A percentile compares a stretch with the other conserved stretches of the same genome.
These are phyloP conservation scores for Nothomitra cinnamomea DNA, from an alignment of 2,329 filamentous ascomycete genomes.

Conservation along the genomic window DNA sequence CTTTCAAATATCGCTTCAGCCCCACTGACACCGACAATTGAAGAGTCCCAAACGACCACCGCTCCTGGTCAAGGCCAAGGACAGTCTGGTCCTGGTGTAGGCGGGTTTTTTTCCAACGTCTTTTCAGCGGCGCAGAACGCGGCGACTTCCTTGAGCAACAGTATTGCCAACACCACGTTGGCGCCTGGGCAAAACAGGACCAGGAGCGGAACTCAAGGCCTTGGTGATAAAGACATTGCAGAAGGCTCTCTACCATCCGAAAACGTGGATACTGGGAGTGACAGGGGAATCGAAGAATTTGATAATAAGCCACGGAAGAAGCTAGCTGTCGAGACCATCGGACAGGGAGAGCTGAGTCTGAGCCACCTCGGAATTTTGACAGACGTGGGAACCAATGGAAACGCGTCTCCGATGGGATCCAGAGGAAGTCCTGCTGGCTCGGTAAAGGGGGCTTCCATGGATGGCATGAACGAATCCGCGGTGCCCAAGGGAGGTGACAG, in stretches of 20 bases:
- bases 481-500: neutral
- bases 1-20: slow-evolving; percentile 58
- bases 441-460: neutral
- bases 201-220: slow-evolving; percentile 15
- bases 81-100: slow-evolving; percentile 22
- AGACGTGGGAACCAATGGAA: neutral
- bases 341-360: slow-evolving; percentile 73
- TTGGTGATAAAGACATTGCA: slow-evolving; percentile 6
- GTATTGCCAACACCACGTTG: slow-evolving; percentile 47
- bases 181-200: slow-evolving; percentile 32
- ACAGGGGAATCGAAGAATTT: slow-evolving; percentile 17
- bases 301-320: slow-evolving; percentile 24
- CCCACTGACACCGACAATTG: slow-evolving; percentile 53
- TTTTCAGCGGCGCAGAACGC: slow-evolving; percentile 88
- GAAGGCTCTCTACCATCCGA: slow-evolving; percentile 17
- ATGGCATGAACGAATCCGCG: neutral
- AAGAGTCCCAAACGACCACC: slow-evolving; percentile 33
- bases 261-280: slow-evolving; percentile 18
- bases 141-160: slow-evolving; percentile 56
- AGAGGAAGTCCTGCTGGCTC: slow-evolving; percentile 19
- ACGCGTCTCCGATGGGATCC: slow-evolving; percentile 25
- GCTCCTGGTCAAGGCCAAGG: slow-evolving; percentile 17
- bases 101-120: slow-evolving; percentile 83
- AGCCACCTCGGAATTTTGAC: slow-evolving; percentile 63
- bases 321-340: slow-evolving; percentile 73